Conservation (phyloP, 2,329 filamentous ascomycete species). For the Pleurostoma richardsiae region DNA sequence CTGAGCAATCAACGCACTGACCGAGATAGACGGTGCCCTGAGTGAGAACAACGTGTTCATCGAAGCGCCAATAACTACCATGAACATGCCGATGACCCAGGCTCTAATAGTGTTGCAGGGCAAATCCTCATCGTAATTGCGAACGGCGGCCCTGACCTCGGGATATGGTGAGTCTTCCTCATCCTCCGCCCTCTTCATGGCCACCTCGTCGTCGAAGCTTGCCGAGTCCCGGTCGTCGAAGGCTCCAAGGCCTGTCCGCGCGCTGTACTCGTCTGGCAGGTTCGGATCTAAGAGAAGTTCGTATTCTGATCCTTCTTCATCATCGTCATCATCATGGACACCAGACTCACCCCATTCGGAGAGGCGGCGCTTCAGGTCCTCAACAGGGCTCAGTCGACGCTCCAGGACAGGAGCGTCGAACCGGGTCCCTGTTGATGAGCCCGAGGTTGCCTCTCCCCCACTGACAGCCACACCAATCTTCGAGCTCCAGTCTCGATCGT, state of each 20-base stretch:
- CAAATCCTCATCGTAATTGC: constrained; percentile 59
- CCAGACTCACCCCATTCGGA: constrained; percentile 36
- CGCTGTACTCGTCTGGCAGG: constrained; percentile 36
- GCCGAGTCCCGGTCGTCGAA: constrained; percentile 11
- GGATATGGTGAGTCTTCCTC: constrained; percentile 60
- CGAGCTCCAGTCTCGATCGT: constrained; percentile 17
- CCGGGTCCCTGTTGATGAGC: constrained; percentile 3
- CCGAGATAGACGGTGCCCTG: constrained; percentile 54
- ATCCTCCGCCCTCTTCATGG: constrained; percentile 23
- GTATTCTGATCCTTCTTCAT: constrained; percentile 45
- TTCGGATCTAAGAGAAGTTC: constrained; percentile 53
- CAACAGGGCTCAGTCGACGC: constrained; percentile 16
- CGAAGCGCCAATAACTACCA: constrained; percentile 52
- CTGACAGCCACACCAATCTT: constrained; percentile 21
- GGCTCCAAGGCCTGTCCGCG: constrained; percentile 16
- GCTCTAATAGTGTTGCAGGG: constrained; percentile 63
- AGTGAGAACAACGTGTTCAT: constrained; percentile 62
- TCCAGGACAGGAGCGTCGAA: constrained; percentile 8
- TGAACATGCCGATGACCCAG: constrained; percentile 55
- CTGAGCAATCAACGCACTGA: constrained; percentile 58
- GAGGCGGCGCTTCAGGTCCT: constrained; percentile 28
- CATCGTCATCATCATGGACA: constrained; percentile 26
- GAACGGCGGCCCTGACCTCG: constrained; percentile 60
- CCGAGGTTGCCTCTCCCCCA: constrained; percentile 19
- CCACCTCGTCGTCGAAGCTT: constrained; percentile 13